Evolutionary conservation across 2,329 filamentous ascomycete genomes (phyloP).

Genomic region (Didymella segeticola): DNA sequence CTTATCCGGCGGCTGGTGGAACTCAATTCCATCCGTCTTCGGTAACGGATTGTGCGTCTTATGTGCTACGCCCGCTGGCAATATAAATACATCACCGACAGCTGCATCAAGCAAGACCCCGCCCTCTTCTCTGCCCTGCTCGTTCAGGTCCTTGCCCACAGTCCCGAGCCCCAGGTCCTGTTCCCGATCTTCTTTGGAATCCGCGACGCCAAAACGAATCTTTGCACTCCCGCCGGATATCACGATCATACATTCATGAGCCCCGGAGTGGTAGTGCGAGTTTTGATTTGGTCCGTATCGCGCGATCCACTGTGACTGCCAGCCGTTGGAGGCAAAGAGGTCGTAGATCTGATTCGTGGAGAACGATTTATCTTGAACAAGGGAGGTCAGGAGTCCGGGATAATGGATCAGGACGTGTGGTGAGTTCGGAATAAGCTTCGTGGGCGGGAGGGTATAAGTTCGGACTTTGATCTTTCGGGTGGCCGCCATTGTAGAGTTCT

Average conservation of each 20-base stretch:
- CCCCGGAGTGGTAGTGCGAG: conserved; percentile 64
- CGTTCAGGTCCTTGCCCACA: conserved; percentile 49
- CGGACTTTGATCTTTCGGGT: conserved; percentile 12
- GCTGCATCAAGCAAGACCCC: conserved; percentile 58
- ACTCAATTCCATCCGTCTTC: conserved; percentile 40
- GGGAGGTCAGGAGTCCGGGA: conserved; percentile 49
- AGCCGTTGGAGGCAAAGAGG: conserved; percentile 57
- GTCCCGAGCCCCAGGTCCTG: conserved; percentile 1
- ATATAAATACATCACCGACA: conserved; percentile 64
- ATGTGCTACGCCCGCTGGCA: conserved; percentile 64
- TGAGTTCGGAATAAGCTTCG: conserved; percentile 50
- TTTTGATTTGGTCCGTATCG: conserved; percentile 62
- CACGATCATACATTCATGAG: conserved; percentile 66
- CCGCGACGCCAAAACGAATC: conserved; percentile 63
- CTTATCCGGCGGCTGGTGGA: conserved; percentile 55
- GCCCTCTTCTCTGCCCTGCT: conserved; percentile 52
- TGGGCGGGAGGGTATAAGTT: conserved; percentile 34
- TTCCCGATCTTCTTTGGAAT: conserved; percentile 35
- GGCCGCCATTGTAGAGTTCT: neutral
- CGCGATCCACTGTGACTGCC: conserved; percentile 64
- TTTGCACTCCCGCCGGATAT: conserved; percentile 58
- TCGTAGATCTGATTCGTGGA: conserved; percentile 49
- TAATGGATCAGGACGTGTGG: conserved; percentile 61
- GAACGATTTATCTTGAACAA: conserved; percentile 32
- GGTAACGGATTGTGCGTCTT: conserved; percentile 59